Evolutionary conservation across 2,329 filamentous ascomycete species (phyloP).

Genomic region (Raffaelea albimanens): DNA sequence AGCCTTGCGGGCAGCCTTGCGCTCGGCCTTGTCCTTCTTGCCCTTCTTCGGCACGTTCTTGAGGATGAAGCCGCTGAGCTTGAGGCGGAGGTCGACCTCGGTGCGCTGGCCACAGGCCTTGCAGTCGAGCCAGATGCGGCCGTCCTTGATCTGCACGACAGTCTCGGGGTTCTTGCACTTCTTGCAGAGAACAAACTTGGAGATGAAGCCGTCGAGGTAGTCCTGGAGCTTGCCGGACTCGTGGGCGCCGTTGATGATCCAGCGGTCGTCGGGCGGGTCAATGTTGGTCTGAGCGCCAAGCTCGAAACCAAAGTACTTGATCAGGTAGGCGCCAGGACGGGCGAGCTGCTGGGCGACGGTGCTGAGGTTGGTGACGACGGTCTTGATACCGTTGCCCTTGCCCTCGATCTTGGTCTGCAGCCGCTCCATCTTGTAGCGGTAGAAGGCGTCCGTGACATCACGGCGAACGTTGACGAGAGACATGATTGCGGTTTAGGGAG

Average conservation of each 20-base stretch:
- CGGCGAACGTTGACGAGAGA: constrained; percentile 96
- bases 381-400: constrained; percentile 99
- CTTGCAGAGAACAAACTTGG: constrained; percentile 98
- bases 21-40: constrained; percentile 92
- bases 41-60: constrained; percentile 91
- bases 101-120: constrained; percentile 95
- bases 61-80: constrained; percentile 93
- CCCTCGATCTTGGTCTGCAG: constrained; percentile 99
- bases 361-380: constrained; percentile 89
- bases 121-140: constrained; percentile 87
- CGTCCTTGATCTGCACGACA: constrained; percentile 89
- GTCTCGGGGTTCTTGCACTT: constrained; percentile 99
- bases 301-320: constrained; percentile 99
- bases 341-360: constrained; percentile 87
- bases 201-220: constrained; percentile 96
- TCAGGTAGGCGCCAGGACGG: constrained; percentile 86
- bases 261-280: constrained; percentile 93
- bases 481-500: constrained; percentile 58
- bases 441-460: constrained; percentile 97
- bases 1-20: constrained; percentile 85
- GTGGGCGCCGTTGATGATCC: constrained; percentile 99
- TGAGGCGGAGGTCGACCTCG: constrained; percentile 84
- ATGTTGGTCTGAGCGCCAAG: constrained; percentile 97
- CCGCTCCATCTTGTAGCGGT: constrained; percentile 99
- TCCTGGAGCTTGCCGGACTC: constrained; percentile 94